Evolutionary conservation across 768 basidiomycete genomes (phyloP).

Genomic region (Kwoniella dendrophila): DNA sequence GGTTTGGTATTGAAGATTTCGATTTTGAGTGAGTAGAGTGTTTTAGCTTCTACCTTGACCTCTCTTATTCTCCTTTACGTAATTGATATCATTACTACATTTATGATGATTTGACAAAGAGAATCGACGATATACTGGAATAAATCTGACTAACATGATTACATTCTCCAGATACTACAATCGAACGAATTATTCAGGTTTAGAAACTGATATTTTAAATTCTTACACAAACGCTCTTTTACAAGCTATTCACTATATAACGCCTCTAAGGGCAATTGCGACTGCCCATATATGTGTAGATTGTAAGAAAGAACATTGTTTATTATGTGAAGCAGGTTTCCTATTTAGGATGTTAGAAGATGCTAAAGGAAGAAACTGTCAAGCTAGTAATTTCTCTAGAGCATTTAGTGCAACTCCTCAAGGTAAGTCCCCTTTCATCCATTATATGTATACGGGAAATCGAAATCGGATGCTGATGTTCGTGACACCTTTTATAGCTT

Average conservation of each 20-base stretch:
- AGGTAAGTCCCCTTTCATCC: conserved; percentile 59
- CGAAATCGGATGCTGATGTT: background rate
- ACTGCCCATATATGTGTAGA: conserved; percentile 89
- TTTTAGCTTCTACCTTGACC: background rate
- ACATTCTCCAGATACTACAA: conserved; percentile 82
- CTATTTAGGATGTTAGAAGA: conserved; percentile 94
- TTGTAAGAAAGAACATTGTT: conserved; percentile 86
- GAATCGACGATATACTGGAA: no score
- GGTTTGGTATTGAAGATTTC: conserved; percentile 98
- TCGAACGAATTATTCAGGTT: conserved; percentile 80
- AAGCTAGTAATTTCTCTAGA: conserved; percentile 95
- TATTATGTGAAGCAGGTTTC: conserved; percentile 93
- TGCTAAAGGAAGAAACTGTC: conserved; percentile 89
- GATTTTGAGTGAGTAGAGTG: conserved; percentile 77
- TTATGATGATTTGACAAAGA: no score
- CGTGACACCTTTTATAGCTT: conserved; percentile 51
- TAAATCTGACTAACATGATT: no score
- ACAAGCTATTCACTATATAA: conserved; percentile 84
- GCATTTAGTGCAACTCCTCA: conserved; percentile 86
- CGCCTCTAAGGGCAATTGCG: conserved; percentile 76
- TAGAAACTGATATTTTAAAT: conserved; percentile 95
- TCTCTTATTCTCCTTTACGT: background rate
- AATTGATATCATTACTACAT: no score
- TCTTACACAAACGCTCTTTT: conserved; percentile 92
- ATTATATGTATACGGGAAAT: background rate